A percentile compares a stretch with the other conserved stretches of the same genome.
These are phyloP conservation scores for Gonium pectorale DNA, from an alignment of 139 green algal genomes.

Conservation along the genomic window DNA sequence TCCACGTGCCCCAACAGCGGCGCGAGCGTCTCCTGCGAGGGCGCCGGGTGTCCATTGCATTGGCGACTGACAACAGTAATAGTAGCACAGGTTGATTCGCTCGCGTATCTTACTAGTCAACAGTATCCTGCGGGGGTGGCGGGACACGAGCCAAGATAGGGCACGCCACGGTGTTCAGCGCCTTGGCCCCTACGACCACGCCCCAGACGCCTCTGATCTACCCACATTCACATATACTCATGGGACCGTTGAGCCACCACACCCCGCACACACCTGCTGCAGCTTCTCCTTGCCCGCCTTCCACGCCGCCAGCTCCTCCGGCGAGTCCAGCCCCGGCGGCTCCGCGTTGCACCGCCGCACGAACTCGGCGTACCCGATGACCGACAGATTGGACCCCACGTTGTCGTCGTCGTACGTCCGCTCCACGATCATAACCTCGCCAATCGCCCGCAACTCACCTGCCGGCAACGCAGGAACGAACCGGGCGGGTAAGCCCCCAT, in stretches of 20 bases:
- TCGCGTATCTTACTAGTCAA: no score
- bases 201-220: no score
- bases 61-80: no score
- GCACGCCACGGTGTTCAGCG: no score
- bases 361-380: constrained; percentile 49
- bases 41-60: no score
- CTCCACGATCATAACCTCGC: constrained; percentile 34
- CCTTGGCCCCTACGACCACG: no score
- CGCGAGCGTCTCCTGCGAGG: constrained; percentile 29
- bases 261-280: constrained; percentile 2
- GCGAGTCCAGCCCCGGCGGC: background rate
- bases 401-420: constrained; percentile 11
- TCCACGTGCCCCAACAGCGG: constrained; percentile 34
- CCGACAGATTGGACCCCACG: constrained; percentile 12
- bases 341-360: constrained; percentile 3
- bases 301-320: constrained; percentile 17
- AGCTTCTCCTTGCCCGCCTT: constrained; percentile 11
- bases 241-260: background rate
- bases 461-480: no score
- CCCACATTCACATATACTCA: no score
- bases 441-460: constrained; percentile 51
- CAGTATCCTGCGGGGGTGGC: no score
- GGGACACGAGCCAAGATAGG: no score
- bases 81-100: no score
- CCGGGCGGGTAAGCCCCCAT: no score